Evolutionary conservation across 257 asterid genomes (phyloP).

Genomic region (Solanum pinnatisectum): DNA sequence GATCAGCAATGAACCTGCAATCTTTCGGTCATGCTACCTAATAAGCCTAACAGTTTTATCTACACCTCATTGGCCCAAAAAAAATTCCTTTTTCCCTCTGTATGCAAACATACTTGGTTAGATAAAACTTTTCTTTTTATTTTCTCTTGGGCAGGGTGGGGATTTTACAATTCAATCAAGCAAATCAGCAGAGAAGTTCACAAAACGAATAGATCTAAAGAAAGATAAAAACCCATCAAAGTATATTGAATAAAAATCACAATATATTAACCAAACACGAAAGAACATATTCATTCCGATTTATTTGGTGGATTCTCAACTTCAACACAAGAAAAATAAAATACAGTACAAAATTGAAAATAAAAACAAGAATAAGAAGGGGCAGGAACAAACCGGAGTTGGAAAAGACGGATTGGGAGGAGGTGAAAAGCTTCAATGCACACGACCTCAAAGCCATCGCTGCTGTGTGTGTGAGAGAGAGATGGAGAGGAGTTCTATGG

Average conservation of each 20-base stretch:
- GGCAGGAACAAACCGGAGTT: slow-evolving; percentile 33
- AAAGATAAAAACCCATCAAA: not conserved
- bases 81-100: not conserved
- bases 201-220: not conserved
- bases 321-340: not conserved
- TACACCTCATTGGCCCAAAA: not conserved
- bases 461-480: not conserved
- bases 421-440: slow-evolving; percentile 44
- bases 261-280: not conserved
- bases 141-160: not conserved
- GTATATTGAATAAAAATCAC: not conserved
- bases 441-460: slow-evolving; percentile 51
- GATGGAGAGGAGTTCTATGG: not conserved
- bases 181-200: not conserved
- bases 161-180: not conserved
- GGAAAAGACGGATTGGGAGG: slow-evolving; percentile 29
- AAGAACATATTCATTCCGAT: not conserved
- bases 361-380: not conserved
- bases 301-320: not conserved
- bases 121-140: not conserved
- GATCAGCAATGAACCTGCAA: not conserved
- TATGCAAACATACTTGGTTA: not conserved
- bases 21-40: not conserved
- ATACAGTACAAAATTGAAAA: not conserved
- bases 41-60: not conserved